Conservation (phyloP, 148 eudicot genomes). For the Nyssa sinensis region DNA sequence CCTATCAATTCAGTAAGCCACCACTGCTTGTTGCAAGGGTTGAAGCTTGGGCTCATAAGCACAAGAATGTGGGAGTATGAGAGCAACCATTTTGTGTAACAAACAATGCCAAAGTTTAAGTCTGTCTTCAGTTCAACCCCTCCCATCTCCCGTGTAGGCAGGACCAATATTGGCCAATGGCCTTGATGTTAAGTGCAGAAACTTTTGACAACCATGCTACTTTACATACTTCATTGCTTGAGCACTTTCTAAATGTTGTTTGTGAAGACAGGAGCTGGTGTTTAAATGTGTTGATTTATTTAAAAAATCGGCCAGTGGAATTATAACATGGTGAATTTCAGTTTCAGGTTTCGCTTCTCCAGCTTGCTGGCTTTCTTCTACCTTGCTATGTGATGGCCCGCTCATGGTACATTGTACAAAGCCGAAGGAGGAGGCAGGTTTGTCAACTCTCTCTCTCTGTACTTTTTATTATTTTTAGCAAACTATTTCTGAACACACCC, state of each 20-base stretch:
- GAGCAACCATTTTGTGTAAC: no score
- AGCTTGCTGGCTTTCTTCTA: slow-evolving; percentile 73
- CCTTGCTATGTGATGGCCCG: slow-evolving; percentile 76
- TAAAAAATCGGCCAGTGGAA: background rate
- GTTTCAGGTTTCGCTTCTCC: slow-evolving; percentile 73
- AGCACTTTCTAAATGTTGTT: background rate
- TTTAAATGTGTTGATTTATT: background rate
- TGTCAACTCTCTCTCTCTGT: background rate
- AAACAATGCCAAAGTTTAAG: no score
- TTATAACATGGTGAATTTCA: slow-evolving; percentile 28
- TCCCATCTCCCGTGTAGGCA: no score
- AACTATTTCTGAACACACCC: no score
- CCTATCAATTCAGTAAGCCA: background rate
- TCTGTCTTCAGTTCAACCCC: no score
- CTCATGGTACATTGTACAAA: slow-evolving; percentile 55
- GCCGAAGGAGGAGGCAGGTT: slow-evolving; percentile 71
- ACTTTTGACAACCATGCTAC: background rate
- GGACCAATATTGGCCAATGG: no score
- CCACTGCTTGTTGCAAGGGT: no score
- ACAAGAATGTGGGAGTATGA: no score
- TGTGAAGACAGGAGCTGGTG: background rate
- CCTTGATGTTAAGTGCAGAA: no score
- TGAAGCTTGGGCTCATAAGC: no score
- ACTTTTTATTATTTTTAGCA: background rate
- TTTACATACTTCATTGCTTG: background rate